Conservation (phyloP, 805 yeast species). For the Candida morakotiae region DNA sequence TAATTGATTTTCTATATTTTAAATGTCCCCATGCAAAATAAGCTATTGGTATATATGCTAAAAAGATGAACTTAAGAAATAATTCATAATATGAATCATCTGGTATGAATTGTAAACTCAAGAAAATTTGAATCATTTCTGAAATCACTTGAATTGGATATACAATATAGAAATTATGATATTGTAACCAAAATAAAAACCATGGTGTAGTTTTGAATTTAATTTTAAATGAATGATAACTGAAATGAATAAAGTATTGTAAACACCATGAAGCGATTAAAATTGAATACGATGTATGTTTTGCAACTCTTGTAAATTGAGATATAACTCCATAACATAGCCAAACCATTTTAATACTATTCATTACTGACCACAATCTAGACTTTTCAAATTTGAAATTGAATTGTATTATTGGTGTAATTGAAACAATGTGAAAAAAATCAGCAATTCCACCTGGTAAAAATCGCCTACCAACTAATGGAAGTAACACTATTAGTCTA, state of each 20-base stretch:
- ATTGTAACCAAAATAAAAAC: conserved; percentile 34
- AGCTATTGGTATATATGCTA: conserved; percentile 33
- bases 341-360: conserved; percentile 32
- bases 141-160: conserved; percentile 29
- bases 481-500: conserved; percentile 50
- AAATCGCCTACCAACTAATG: conserved; percentile 61
- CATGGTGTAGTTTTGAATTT: conserved; percentile 33
- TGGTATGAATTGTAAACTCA: conserved; percentile 30
- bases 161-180: conserved; percentile 28
- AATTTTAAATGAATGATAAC: conserved; percentile 31
- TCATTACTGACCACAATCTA: conserved; percentile 26
- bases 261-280: conserved; percentile 36
- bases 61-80: conserved; percentile 21
- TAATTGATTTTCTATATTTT: conserved; percentile 14
- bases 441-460: conserved; percentile 72
- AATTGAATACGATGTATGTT: conserved; percentile 37
- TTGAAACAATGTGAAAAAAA: conserved; percentile 45
- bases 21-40: conserved; percentile 33
- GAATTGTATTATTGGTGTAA: conserved; percentile 19
- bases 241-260: conserved; percentile 26
- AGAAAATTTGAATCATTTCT: conserved; percentile 32
- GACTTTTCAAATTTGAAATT: conserved; percentile 3
- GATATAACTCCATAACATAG: conserved; percentile 39
- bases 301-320: conserved; percentile 39
- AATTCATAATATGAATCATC: conserved; percentile 22